Evolutionary conservation across 2,329 filamentous ascomycete species (phyloP).

Genomic region (Aureobasidium sp.): DNA sequence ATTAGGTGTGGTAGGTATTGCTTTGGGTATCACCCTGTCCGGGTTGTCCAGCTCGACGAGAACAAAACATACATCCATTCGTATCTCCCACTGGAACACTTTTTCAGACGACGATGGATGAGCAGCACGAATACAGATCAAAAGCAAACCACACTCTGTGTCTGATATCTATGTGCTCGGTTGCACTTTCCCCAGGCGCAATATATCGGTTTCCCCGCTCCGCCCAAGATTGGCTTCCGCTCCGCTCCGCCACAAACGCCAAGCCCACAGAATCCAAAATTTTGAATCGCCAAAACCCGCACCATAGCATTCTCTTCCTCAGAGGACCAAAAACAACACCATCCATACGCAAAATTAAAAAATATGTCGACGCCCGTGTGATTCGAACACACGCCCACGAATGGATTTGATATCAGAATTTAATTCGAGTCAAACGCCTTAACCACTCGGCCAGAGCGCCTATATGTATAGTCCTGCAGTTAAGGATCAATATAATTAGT

Average conservation of each 20-base stretch:
- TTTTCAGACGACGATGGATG: no score
- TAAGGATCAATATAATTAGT: no score
- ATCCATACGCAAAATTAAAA: neutral
- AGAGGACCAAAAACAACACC: neutral
- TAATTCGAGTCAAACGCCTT: conserved; percentile 10
- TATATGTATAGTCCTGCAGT: neutral
- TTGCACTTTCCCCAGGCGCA: no score
- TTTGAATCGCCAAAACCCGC: neutral
- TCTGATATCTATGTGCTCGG: no score
- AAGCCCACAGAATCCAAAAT: neutral
- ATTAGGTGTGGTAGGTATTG: neutral
- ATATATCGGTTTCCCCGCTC: no score
- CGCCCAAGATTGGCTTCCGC: no score
- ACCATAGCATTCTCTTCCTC: neutral
- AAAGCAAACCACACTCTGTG: no score
- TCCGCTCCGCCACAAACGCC: neutral
- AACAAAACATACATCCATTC: no score
- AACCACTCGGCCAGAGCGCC: conserved; percentile 11
- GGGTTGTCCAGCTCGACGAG: no score
- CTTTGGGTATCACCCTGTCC: neutral
- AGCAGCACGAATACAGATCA: no score
- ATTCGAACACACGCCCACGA: conserved; percentile 7
- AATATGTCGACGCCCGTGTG: neutral
- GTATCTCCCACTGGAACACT: no score
- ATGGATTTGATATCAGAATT: conserved; percentile 5